Conservation (phyloP, 2,329 filamentous ascomycete genomes). For the Leptographium procerum region DNA sequence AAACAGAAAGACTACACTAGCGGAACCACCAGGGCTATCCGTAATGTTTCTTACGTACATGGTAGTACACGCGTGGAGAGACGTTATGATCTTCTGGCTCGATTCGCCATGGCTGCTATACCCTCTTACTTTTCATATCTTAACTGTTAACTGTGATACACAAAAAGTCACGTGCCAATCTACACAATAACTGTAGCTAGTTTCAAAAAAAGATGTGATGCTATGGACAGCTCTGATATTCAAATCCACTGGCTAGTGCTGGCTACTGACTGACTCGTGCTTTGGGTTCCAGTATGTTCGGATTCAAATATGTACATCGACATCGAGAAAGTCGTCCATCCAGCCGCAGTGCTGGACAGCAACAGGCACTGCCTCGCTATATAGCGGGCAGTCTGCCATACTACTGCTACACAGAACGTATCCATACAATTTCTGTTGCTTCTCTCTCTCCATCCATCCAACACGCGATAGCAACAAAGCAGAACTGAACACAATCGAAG, state of each 20-base stretch:
- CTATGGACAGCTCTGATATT: no score
- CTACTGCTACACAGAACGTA: constrained; percentile 5
- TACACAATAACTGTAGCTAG: no score
- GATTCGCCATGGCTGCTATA: no score
- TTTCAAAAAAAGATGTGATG: no score
- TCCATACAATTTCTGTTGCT: constrained; percentile 2
- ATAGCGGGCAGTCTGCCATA: background rate
- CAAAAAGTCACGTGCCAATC: no score
- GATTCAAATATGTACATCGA: constrained; percentile 8
- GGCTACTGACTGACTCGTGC: background rate
- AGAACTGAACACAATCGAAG: background rate
- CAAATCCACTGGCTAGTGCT: no score
- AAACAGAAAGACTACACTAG: no score
- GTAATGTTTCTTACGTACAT: background rate
- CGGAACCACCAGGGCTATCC: no score
- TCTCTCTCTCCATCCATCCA: background rate
- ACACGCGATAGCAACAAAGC: background rate
- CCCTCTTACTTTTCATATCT: no score
- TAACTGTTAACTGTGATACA: no score
- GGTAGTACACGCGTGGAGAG: no score
- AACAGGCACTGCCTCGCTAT: background rate
- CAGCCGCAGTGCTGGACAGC: background rate
- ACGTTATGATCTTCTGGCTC: no score
- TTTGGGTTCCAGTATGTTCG: constrained; percentile 3
- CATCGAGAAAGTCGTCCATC: background rate